Evolutionary conservation across 2,329 filamentous ascomycete genomes (phyloP).

Genomic region (Calonectria montana): DNA sequence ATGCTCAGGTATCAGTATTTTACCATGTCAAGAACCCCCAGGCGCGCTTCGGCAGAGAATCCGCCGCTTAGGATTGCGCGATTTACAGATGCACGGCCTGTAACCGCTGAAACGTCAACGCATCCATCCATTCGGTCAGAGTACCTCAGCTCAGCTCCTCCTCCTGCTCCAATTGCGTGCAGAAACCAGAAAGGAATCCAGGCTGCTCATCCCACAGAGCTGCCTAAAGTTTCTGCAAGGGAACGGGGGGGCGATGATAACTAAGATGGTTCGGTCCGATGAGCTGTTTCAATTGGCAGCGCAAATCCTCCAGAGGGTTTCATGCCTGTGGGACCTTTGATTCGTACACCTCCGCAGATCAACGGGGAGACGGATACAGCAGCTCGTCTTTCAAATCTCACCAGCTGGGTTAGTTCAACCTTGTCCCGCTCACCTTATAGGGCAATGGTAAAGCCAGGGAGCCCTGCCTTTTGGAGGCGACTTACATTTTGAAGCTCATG

Average conservation of each 20-base stretch:
- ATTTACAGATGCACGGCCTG: background rate
- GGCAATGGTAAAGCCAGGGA: background rate
- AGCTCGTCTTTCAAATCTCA: background rate
- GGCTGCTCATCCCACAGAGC: background rate
- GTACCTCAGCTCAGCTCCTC: background rate
- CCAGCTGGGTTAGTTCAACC: background rate
- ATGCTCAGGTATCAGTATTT: background rate
- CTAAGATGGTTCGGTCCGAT: background rate
- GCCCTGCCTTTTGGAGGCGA: background rate
- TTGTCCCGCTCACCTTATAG: background rate
- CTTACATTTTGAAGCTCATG: background rate
- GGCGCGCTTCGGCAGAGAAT: background rate
- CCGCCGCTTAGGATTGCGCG: background rate
- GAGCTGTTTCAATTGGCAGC: background rate
- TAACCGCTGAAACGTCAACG: background rate
- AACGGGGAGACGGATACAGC: background rate
- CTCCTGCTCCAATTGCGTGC: background rate
- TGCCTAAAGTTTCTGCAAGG: background rate
- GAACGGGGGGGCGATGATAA: background rate
- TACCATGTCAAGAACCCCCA: background rate
- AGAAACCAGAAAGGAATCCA: background rate
- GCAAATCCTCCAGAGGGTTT: background rate
- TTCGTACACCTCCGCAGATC: background rate
- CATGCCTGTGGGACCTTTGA: background rate
- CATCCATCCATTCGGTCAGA: background rate